These are phyloP conservation scores for Cucurbita moschata DNA, from an alignment of 306 rosid species.

Conservation along the genomic window DNA sequence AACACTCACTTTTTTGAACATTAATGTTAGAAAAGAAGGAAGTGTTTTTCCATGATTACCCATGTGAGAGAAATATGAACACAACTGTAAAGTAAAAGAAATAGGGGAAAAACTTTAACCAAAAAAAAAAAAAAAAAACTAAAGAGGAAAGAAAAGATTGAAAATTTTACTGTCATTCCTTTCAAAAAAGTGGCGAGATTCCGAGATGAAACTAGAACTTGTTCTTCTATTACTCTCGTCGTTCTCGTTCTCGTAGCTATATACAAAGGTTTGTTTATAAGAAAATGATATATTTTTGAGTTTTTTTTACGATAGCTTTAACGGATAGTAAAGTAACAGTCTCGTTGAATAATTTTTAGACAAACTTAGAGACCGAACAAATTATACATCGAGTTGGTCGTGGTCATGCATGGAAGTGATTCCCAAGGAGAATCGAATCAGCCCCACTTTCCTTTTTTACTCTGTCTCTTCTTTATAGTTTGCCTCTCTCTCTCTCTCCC, in stretches of 20 bases:
- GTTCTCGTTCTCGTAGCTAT: not conserved
- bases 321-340: not conserved
- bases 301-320: no score
- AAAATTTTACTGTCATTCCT: not conserved
- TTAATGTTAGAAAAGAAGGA: not conserved
- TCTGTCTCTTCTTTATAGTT: constrained; percentile 73
- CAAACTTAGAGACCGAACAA: not conserved
- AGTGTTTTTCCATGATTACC: constrained; percentile 4
- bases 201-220: not conserved
- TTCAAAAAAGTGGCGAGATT: not conserved
- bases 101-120: not conserved
- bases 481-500: constrained; percentile 16
- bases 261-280: not conserved
- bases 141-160: not conserved
- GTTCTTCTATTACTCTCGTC: not conserved
- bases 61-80: not conserved
- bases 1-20: not conserved
- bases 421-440: constrained; percentile 78
- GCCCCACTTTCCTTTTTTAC: constrained; percentile 25
- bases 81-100: constrained; percentile 10
- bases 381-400: constrained; percentile 23
- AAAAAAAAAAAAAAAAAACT: not conserved
- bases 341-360: not conserved
- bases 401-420: constrained; percentile 85
- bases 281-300: no score